These are phyloP conservation scores for Leccinum sublutescens DNA, from an alignment of 768 basidiomycete genomes.

Conservation along the genomic window DNA sequence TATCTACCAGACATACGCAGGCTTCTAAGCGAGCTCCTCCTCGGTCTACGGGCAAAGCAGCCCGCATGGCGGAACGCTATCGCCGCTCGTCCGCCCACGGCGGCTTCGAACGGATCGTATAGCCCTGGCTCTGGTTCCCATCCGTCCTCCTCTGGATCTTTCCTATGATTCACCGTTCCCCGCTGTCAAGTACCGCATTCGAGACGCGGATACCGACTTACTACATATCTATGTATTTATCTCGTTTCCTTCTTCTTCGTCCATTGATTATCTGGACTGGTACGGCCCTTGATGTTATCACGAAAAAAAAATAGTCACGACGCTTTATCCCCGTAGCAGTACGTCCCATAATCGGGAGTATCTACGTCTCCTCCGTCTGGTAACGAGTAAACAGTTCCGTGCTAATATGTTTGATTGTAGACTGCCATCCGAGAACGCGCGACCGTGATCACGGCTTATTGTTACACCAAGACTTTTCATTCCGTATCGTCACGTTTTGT, in stretches of 20 bases:
- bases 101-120: conserved; percentile 3
- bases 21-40: conserved; percentile 38
- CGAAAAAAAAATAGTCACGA: background rate
- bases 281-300: background rate
- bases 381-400: background rate
- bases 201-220: background rate
- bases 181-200: background rate
- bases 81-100: conserved; percentile 12
- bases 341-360: background rate
- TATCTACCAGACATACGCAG: conserved; percentile 40
- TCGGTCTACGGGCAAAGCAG: conserved; percentile 42
- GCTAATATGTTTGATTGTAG: background rate
- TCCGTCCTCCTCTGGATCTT: background rate
- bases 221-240: background rate
- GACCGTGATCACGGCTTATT: background rate
- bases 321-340: background rate
- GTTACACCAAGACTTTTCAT: too few relatives aligned
- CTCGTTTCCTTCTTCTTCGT: background rate
- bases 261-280: background rate
- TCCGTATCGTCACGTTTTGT: background rate
- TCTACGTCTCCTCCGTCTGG: background rate
- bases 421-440: background rate
- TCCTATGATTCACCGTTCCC: conserved; percentile 8
- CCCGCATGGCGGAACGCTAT: conserved; percentile 31
- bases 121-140: background rate